Base-by-base conservation (phyloP, 129 eudicot species). In the Chrysanthemum makinoi region DNA sequence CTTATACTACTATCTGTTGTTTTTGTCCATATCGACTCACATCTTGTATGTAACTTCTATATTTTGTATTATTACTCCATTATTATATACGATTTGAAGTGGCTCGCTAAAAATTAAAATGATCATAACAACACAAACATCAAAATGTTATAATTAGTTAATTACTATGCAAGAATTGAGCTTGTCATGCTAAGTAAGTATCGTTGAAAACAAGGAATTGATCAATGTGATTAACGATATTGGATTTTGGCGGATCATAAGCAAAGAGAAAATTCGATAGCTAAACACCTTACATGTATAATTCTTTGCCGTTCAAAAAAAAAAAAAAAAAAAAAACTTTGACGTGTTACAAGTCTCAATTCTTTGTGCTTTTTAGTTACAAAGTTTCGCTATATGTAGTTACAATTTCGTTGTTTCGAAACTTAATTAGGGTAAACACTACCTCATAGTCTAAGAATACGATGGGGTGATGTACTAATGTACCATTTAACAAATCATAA, bases 171-270 rank as follows among this genome's bases (percentile, higher is more conserved):
- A n/a, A 18, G n/a, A 56, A 12, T 19, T 35, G n/a, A 3, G 18
- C 24, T 39, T 39, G n/a, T 39, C 53, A 44, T 71, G 14, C 51
- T 43, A 72, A 60, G 6, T 58, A 72, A 60, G 6, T 16, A 62
- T 49, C 28, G 62, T 16, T 51, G 69, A 49, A 49, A 73, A 73
- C 77, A 62, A 26, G 50, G 12, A 12, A 10, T n/a, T 62, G 52
- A 22, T 20, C 22, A 1, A 22, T 72, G 22, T 63, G 39, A 49
- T 39, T 35, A 35, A 35, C 1, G 51, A 63, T 63, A 18, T 63
- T 8, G 33, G 30, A 56, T 52, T 30, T 30, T 30, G 35, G 35
- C 35, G 35, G 35, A 30, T 30, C 6, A 30, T 52, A 18, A 5
- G 8, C 0, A 18, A 11, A 18, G 11, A 7, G 62, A 16, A 56